Evolutionary conservation across 2,329 filamentous ascomycete species (phyloP), one percentile per base, ranked within the genome.

Genomic region (Colletotrichum sp.): DNA sequence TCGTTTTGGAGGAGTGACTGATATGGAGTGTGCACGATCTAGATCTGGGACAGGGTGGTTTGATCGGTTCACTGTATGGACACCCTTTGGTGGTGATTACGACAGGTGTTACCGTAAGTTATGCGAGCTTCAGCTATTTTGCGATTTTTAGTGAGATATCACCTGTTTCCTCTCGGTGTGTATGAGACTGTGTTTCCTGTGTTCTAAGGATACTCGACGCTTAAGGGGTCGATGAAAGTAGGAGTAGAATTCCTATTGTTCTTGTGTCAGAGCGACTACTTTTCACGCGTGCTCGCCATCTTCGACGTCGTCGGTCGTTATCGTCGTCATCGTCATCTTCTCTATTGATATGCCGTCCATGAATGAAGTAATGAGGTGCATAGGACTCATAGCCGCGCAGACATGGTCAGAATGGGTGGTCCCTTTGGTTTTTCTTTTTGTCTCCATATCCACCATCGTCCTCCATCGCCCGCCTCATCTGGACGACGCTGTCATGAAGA

Each of bases 141-240:
- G 9, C 39, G 0, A 8, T n/a, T 21, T 21, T 1, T 21, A 1
- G 44, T 52, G 10, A 21, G 3, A 52, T 52, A 13, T 21, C 6
- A 2, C n/a, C 44, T 8, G 44, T 8, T 52, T 21, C 10, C 10
- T 7, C 44, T 13, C n/a, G 2, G 6, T 4, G 6, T 52, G 16
- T 3, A 13, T 13, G 44, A 3, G 39, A 49, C 5, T 49, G 44
- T 49, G 3, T n/a, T n/a, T 44, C 39, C 3, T 32, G 30, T 32
- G 30, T 12, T 32, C 30, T n/a, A n/a, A 2, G 3, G 16, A 44
- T 44, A 10, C 16, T 18, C 36, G 8, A 6, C 0, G 36, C 8
- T 49, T 10, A 49, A 49, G 9, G 2, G 3, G 1, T n/a, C 1
- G 39, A n/a, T n/a, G 3, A 12, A n/a, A 12, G 18, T n/a, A 2